These are phyloP conservation scores for Colletotrichum chlorophyti DNA, from an alignment of 2,329 filamentous ascomycete genomes.

Conservation along the genomic window DNA sequence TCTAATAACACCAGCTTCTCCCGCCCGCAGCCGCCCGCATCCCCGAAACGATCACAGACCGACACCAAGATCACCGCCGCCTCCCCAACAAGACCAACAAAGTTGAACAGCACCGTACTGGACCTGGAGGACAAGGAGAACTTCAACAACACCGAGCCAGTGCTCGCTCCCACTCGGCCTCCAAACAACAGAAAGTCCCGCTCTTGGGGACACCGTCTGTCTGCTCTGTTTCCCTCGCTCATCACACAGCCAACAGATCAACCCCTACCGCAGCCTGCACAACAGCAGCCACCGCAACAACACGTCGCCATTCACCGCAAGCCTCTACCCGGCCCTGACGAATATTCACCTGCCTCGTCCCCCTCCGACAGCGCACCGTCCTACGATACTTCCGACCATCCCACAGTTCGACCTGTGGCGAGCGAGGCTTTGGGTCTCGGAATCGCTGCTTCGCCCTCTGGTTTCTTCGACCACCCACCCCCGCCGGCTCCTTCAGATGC, in stretches of 20 bases:
- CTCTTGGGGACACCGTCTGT: slow-evolving; percentile 44
- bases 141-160: slow-evolving; percentile 28
- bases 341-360: slow-evolving; percentile 3
- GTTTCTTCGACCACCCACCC: slow-evolving; percentile 8
- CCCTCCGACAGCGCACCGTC: slow-evolving; percentile 25
- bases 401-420: slow-evolving; percentile 13
- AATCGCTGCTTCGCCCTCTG: slow-evolving; percentile 5
- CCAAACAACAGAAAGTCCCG: slow-evolving; percentile 39
- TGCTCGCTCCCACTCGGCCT: slow-evolving; percentile 22
- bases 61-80: slow-evolving; percentile 16
- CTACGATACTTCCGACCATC: slow-evolving; percentile 11
- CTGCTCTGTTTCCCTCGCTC: slow-evolving; percentile 46
- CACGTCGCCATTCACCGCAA: slow-evolving; percentile 32
- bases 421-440: slow-evolving; percentile 15
- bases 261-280: slow-evolving; percentile 18
- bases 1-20: slow-evolving; percentile 3
- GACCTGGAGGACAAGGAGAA: slow-evolving; percentile 20
- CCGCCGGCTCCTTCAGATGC: slow-evolving; percentile 20
- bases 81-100: neutral
- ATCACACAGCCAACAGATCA: slow-evolving; percentile 41
- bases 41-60: slow-evolving; percentile 25
- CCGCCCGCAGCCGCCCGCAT: slow-evolving; percentile 17
- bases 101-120: neutral
- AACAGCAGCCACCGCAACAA: slow-evolving; percentile 26
- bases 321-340: slow-evolving; percentile 24